Evolutionary conservation across 176 grass and related monocot genomes (phyloP).

Genomic region (Elaeis guineensis): DNA sequence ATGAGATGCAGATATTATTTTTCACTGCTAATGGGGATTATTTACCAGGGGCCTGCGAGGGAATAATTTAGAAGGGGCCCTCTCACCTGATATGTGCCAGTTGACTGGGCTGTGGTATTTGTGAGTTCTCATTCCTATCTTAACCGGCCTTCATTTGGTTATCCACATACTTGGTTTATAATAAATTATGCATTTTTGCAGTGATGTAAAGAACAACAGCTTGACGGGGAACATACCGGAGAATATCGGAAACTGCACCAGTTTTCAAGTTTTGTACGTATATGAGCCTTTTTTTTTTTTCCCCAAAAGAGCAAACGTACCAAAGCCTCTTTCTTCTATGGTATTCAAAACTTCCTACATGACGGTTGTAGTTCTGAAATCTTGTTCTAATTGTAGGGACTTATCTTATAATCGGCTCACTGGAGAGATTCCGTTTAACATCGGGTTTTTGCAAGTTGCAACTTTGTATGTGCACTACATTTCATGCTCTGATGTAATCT

Average conservation of each 20-base stretch:
- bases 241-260: conserved; percentile 90
- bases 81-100: conserved; percentile 89
- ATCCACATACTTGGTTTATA: neutral
- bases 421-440: conserved; percentile 92
- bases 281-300: too few relatives aligned
- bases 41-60: conserved; percentile 63
- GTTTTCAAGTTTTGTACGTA: conserved; percentile 99
- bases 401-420: conserved; percentile 79
- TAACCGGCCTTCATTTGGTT: neutral
- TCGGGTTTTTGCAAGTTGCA: conserved; percentile 96
- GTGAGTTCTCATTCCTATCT: conserved; percentile 29
- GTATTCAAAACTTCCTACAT: too few relatives aligned
- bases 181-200: conserved; percentile 14
- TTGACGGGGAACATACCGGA: conserved; percentile 72
- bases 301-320: conserved; percentile 32
- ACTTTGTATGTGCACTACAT: conserved; percentile 58
- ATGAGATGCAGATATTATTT: too few relatives aligned
- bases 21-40: neutral
- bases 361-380: neutral
- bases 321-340: neutral
- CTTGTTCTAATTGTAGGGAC: conserved; percentile 43
- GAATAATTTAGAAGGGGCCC: conserved; percentile 71
- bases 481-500: neutral
- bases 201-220: conserved; percentile 95
- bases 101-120: conserved; percentile 98